Base-by-base conservation (phyloP, 2,329 filamentous ascomycete species). In the Alternaria sp. region DNA sequence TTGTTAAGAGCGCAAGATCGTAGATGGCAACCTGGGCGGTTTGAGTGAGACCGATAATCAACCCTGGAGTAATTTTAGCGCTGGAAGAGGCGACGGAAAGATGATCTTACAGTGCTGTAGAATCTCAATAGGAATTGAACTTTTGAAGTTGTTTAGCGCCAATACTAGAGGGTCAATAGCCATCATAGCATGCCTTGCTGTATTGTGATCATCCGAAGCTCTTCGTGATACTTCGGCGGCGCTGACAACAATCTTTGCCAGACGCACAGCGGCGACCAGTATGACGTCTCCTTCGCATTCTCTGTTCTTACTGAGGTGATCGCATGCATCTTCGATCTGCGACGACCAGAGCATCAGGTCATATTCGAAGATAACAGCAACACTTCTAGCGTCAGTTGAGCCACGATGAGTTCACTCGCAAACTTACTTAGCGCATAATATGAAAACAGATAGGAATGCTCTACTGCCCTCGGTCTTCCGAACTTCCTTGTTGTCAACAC, bases 301-400 rank as follows among this genome's bases (percentile, higher is more conserved):
- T 8, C 80, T 81, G 2, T 81, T 76, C 15, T 82, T 77, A 5
- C 80, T 77, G 0, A 90, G 76, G 2, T 81, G 66, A 5, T 81
- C 75, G 1, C 90, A 77, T 37, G 84, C 87, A 37, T 89, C 87
- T 28, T 89, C 87, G 80, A 90, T 84, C 55, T 88, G 84, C 2
- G 84, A 68, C 1, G 84, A 88, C 88, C 88, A 91, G 3, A 79
- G 81, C 53, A 90, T 78, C 2, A 82, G 70, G 56, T 89, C 86
- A 54, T 82, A 58, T 6, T 62, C 55, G 57, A 66, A 57, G 6
- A 56, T 61, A 3, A 55, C 61, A 5, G 71, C 68, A 4, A 76
- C 69, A 5, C 73, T 73, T 50, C 58, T 72, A 37, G 15, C 18
- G 23, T 54, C 25, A 55, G 33, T 25, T 37, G 44, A 12, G 25